Percentiles rank a stretch among this genome's conserved stretches.
Evolutionary conservation across 257 asterid genomes (phyloP).

Genomic region (Apocynum venetum): DNA sequence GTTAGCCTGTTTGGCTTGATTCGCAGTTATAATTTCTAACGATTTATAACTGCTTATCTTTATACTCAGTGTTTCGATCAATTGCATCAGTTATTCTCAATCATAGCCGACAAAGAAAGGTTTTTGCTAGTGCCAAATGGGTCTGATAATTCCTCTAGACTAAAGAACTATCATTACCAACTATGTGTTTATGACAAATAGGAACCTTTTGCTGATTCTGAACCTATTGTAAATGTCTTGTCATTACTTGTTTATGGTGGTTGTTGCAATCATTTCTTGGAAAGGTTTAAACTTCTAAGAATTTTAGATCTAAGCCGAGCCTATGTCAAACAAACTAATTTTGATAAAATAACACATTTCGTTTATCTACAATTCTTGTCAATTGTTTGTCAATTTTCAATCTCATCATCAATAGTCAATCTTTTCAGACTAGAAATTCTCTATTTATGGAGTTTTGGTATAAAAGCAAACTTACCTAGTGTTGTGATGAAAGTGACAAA

Average conservation of each 20-base stretch:
- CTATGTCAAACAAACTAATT: neutral
- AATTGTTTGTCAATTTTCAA: neutral
- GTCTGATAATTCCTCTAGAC: neutral
- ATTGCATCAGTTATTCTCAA: neutral
- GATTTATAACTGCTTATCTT: no score
- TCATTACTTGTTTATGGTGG: neutral
- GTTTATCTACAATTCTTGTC: neutral
- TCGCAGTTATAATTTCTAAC: no score
- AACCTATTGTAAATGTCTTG: neutral
- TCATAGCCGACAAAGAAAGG: slow-evolving; percentile 7
- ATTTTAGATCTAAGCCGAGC: neutral
- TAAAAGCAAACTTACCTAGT: neutral
- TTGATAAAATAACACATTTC: neutral
- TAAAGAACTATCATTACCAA: neutral
- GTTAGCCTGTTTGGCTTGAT: no score
- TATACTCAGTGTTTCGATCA: no score
- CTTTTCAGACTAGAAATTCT: neutral
- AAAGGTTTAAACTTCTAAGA: neutral
- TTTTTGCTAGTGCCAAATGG: neutral
- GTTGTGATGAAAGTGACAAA: neutral
- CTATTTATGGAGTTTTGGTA: neutral
- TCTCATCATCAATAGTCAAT: neutral
- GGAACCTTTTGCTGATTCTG: neutral
- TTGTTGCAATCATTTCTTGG: neutral
- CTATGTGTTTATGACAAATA: neutral